These are phyloP conservation scores for Scutellaria galericulata DNA, from an alignment of 257 asterid genomes.

Conservation along the genomic window DNA sequence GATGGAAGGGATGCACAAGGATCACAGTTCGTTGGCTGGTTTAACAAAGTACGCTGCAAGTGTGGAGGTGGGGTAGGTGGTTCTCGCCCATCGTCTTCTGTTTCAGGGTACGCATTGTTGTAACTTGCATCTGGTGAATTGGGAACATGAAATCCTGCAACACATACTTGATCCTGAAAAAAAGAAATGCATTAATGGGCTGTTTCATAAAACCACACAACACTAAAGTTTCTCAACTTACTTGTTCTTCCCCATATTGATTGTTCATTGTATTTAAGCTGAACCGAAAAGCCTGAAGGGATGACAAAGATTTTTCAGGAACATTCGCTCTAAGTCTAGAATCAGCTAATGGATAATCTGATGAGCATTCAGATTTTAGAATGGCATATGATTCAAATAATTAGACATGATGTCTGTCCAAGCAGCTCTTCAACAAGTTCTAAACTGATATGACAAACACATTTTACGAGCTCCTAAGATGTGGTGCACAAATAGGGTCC, in stretches of 20 bases:
- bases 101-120: slow-evolving; percentile 66
- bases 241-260: slow-evolving; percentile 59
- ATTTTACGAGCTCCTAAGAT: background rate
- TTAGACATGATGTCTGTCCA: background rate
- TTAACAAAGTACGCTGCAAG: slow-evolving; percentile 68
- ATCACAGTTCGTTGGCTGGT: slow-evolving; percentile 53
- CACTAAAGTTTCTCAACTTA: slow-evolving; percentile 40
- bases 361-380: background rate
- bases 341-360: background rate
- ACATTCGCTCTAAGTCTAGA: background rate
- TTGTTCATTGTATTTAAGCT: slow-evolving; percentile 52
- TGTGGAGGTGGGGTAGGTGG: slow-evolving; percentile 79
- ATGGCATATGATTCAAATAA: background rate
- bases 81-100: slow-evolving; percentile 78
- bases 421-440: background rate
- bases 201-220: background rate
- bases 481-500: background rate
- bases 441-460: background rate
- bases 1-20: slow-evolving; percentile 52
- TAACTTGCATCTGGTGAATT: slow-evolving; percentile 87
- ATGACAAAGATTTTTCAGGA: slow-evolving; percentile 11
- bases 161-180: slow-evolving; percentile 74
- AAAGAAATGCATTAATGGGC: background rate
- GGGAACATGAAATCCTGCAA: slow-evolving; percentile 80
- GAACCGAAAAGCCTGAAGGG: slow-evolving; percentile 40